Evolutionary conservation across 805 yeast species (phyloP), one percentile per base, ranked within the genome.

Genomic region (Lachancea quebecensis): DNA sequence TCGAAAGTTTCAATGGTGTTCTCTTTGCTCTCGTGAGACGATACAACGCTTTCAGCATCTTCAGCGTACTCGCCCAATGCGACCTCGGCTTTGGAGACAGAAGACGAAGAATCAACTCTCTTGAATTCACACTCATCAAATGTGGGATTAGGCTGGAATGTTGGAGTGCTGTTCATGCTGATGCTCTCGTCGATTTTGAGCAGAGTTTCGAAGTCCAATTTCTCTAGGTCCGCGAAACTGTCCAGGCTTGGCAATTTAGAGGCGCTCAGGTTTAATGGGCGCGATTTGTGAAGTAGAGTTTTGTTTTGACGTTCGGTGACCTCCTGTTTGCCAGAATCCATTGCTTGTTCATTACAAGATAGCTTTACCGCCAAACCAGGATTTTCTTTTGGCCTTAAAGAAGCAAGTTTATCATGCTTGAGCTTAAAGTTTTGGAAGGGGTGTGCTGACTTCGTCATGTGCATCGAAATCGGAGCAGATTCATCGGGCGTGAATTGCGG

Each of bases 121-220:
- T 51, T 54, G 32, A 47, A 41, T 12, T 47, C 42, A 35, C 48
- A 42, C 15, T 41, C 35, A 25, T 27, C 29, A 35, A 40, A 12
- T 11, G 12, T 6, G n/a, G 38, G 28, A 14, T 33, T 35, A 7
- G 52, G 46, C 17, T 32, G 28, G 7, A 33, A 35, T 11, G 35
- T 25, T n/a, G 43, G 43, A 5, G 43, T 35, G 16, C n/a, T 41
- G 18, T 46, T 39, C 41, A 60, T 51, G 30, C 50, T 46, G 2
- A 61, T 57, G 18, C 50, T 48, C 27, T 49, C 48, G 38, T 60
- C 60, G 16, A 60, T 39, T 41, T 53, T 56, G 9, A 59, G 33
- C n/a, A 62, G 39, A 27, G 56, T 54, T 14, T 59, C 57, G 42
- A 49, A 57, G 40, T 55, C 52, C 31, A 59, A 36, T 2, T 50